These are phyloP conservation scores for Symbiodinium pilosum DNA, from an alignment of 73 alveolate species.

Conservation along the genomic window DNA sequence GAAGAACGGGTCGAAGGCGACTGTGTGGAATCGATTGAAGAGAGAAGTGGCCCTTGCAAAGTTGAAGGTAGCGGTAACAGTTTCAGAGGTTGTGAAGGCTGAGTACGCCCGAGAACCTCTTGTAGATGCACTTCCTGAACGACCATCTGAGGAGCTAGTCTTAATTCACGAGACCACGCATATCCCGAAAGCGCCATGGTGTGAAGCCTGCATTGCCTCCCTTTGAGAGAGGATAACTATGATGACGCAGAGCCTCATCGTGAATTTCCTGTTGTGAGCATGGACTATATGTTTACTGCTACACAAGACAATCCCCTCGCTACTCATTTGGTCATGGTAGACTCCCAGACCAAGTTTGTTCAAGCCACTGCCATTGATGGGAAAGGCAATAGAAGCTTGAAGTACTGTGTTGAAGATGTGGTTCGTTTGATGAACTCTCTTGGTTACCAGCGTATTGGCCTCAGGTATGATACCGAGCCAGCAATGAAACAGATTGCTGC, in stretches of 20 bases:
- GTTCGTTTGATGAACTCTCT: background rate
- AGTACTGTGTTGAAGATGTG: background rate
- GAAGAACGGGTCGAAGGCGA: background rate
- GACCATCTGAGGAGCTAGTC: background rate
- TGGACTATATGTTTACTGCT: background rate
- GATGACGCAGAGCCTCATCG: background rate
- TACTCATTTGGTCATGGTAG: background rate
- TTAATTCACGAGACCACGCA: background rate
- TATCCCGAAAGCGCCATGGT: background rate
- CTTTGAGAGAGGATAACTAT: background rate
- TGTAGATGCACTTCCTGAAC: too few species aligned
- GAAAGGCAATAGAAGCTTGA: background rate
- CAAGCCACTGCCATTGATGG: background rate
- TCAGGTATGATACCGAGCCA: background rate
- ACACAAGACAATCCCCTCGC: background rate
- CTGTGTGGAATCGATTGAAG: background rate
- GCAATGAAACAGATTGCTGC: background rate
- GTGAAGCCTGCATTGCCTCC: background rate
- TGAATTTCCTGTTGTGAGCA: background rate
- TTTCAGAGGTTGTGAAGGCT: too few species aligned
- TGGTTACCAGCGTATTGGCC: background rate
- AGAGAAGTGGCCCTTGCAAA: background rate
- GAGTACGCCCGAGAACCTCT: too few species aligned
- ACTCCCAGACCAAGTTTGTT: background rate
- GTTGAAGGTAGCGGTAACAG: too few species aligned